phyloP scores from a whole-genome alignment of 768 basidiomycete genomes.

The Cyclocybe aegerita region DNA sequence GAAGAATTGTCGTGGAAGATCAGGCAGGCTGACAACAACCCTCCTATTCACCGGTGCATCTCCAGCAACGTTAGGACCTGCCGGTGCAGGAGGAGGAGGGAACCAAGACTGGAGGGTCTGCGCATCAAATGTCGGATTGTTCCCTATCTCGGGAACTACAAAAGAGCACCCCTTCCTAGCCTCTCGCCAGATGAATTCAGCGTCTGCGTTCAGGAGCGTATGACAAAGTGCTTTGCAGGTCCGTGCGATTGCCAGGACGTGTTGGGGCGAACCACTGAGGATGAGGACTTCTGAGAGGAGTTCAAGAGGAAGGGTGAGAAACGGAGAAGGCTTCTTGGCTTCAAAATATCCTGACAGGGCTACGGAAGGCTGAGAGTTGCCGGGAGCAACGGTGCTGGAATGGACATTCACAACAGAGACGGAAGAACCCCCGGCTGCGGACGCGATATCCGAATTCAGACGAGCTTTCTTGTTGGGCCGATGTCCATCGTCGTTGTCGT shows the following conservation, averaged over 20 bases:
- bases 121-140: not conserved
- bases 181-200: constrained; percentile 58
- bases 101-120: no score
- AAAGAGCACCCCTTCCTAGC: constrained; percentile 33
- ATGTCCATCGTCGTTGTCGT: no score
- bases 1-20: constrained; percentile 26
- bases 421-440: no score
- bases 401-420: no score
- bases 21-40: constrained; percentile 15
- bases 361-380: no score
- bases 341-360: no score
- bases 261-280: constrained; percentile 48
- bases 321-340: not conserved
- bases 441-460: no score
- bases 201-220: constrained; percentile 44
- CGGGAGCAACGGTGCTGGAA: no score
- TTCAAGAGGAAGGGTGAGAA: constrained; percentile 53
- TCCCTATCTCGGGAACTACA: not conserved
- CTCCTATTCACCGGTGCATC: not conserved
- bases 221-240: constrained; percentile 53
- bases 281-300: constrained; percentile 63
- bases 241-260: constrained; percentile 59
- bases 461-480: no score
- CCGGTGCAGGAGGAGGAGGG: no score
- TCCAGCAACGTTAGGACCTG: no score